Base-by-base conservation (phyloP, 2,329 filamentous ascomycete species). In the Aspergillus sp. region DNA sequence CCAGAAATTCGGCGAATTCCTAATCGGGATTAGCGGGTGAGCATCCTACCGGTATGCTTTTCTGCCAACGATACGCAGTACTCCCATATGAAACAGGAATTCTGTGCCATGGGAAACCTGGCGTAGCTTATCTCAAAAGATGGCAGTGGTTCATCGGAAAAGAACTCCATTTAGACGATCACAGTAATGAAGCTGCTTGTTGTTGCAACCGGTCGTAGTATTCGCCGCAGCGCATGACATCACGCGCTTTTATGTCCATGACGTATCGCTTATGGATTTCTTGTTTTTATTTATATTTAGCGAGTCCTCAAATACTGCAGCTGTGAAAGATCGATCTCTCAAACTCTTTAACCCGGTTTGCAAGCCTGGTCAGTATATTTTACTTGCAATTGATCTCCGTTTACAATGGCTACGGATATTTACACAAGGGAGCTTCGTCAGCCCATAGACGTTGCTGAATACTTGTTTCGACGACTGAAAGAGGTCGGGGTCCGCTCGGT, bases 401-500 rank as follows among this genome's bases (percentile, higher is more conserved):
- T 41, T 20, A 41, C 17, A 52, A 66, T 69, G 61, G 61, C 67
- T 43, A 61, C 60, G 30, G 70, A 74, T 54, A 72, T 74, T 51
- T 64, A 66, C 49, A 70, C 68, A 3, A 64, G 60, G 43, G 71
- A 73, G 56, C 67, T 75, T 42, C 64, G 66, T 49, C 63, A 68
- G 27, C 70, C 73, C 23, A 58, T 76, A 17, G 70, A 74, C 48
- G 59, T 75, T 20, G 67, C 67, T 6, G 70, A 77, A 49, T 79
- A 78, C 54, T 65, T 78, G 19, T 78, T 77, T 59, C 65, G 64
- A 22, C 69, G 76, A 43, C 64, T 79, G 13, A 63, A 70, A 48
- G 67, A 79, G 57, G 66, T 76, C 25, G 76, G 76, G 15, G 65
- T 79, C 33, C 65, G 69, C 39, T 67, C 73, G 5, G 63, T 78